Percentiles rank a stretch among this genome's conserved stretches.
These are phyloP conservation scores for Pleomassaria siparia DNA, from an alignment of 2,329 filamentous ascomycete species.

Conservation along the genomic window DNA sequence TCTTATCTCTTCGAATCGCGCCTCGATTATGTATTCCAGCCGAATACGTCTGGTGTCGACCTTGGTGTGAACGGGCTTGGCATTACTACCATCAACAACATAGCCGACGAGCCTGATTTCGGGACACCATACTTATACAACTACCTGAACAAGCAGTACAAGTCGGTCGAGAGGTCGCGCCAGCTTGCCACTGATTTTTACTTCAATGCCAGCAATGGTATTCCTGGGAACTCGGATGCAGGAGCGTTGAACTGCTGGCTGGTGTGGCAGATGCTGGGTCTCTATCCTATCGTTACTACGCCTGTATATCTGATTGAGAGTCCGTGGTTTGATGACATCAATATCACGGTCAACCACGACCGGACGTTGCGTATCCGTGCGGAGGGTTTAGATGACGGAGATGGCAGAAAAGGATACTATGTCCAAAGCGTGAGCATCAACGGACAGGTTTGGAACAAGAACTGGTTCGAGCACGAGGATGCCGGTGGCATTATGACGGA, in stretches of 20 bases:
- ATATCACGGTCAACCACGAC: conserved; percentile 40
- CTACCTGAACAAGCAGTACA: conserved; percentile 45
- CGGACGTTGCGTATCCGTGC: conserved; percentile 51
- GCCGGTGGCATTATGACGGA: conserved; percentile 34
- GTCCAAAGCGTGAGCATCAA: conserved; percentile 59
- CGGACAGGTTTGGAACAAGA: conserved; percentile 53
- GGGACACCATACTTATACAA: conserved; percentile 46
- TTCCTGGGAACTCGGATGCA: conserved; percentile 51
- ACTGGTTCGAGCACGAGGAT: conserved; percentile 59
- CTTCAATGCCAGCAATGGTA: conserved; percentile 41
- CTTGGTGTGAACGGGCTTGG: conserved; percentile 39
- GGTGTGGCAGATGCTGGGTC: conserved; percentile 53
- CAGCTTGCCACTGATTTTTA: conserved; percentile 47
- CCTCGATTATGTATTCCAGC: conserved; percentile 46
- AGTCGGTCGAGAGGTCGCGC: conserved; percentile 34
- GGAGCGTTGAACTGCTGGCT: conserved; percentile 55
- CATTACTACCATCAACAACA: conserved; percentile 40
- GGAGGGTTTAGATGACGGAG: conserved; percentile 38
- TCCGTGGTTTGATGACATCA: conserved; percentile 48
- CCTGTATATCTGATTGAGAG: conserved; percentile 51
- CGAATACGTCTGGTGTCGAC: conserved; percentile 41
- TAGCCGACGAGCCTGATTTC: conserved; percentile 46
- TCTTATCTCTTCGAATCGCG: conserved; percentile 40
- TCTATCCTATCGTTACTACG: conserved; percentile 53
- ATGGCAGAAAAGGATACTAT: conserved; percentile 51